phyloP scores from a whole-genome alignment of 106 monocot species.

The Dendrobium officinale region DNA sequence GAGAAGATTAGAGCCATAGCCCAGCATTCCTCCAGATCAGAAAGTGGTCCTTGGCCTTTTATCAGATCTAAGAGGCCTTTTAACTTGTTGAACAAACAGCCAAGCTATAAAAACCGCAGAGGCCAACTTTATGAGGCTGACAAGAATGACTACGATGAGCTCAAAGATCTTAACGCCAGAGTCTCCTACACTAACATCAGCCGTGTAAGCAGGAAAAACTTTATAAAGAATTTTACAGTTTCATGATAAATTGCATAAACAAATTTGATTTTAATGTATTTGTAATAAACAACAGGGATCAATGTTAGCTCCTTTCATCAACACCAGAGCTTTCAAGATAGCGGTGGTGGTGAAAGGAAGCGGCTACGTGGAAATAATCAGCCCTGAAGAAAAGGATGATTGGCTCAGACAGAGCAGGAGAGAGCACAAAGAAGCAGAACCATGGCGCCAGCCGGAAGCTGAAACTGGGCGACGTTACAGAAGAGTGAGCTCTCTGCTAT shows the following conservation, averaged over 20 bases:
- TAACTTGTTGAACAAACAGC: conserved; percentile 40
- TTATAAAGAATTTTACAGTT: too few relatives aligned
- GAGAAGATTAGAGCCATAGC: conserved; percentile 50
- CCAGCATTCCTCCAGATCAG: not conserved
- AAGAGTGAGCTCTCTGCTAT: conserved; percentile 20
- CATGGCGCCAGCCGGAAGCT: not conserved
- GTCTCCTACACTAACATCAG: conserved; percentile 51
- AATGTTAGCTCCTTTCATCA: conserved; percentile 57
- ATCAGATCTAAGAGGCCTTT: conserved; percentile 20
- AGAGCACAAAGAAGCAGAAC: not conserved
- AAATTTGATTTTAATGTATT: too few relatives aligned
- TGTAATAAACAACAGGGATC: conserved; percentile 29
- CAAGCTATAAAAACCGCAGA: conserved; percentile 32
- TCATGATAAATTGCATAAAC: too few relatives aligned
- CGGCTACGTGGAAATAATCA: conserved; percentile 59
- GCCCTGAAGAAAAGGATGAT: conserved; percentile 19
- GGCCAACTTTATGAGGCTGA: conserved; percentile 38
- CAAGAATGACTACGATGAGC: conserved; percentile 34
- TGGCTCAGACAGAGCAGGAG: not conserved
- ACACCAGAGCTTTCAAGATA: conserved; percentile 44
- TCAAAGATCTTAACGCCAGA: conserved; percentile 37
- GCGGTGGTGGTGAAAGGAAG: conserved; percentile 37
- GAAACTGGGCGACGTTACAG: conserved; percentile 12
- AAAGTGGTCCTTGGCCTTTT: conserved; percentile 17
- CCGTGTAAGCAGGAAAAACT: conserved; percentile 9